Conservation (phyloP, 768 basidiomycete species). For the Phlegmacium glaucopus region DNA sequence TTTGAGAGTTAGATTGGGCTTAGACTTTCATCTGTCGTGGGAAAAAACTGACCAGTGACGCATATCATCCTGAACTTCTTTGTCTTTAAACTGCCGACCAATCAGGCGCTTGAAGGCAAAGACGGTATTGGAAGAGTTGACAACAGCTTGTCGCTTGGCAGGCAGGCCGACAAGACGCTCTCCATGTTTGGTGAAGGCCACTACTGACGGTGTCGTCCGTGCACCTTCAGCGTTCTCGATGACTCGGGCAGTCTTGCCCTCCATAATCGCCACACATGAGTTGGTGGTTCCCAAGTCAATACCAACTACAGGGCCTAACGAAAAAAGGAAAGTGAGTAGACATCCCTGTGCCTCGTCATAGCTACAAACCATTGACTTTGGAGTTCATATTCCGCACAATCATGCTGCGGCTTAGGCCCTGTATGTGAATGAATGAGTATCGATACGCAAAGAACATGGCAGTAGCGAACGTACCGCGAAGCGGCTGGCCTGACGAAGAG, state of each 20-base stretch:
- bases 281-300: conserved; percentile 96
- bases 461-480: conserved; percentile 49
- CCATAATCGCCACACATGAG: conserved; percentile 93
- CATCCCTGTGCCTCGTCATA: conserved; percentile 4
- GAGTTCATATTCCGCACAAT: conserved; percentile 94
- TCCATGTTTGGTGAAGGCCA: conserved; percentile 98
- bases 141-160: conserved; percentile 95
- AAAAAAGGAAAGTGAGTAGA: not conserved
- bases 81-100: conserved; percentile 89
- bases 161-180: conserved; percentile 96
- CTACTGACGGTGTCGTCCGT: conserved; percentile 96
- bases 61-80: conserved; percentile 91
- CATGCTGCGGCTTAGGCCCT: conserved; percentile 68
- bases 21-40: not conserved
- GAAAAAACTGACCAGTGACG: conserved; percentile 63
- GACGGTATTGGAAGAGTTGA: conserved; percentile 92
- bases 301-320: conserved; percentile 81
- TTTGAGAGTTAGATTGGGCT: conserved; percentile 1
- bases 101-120: conserved; percentile 94
- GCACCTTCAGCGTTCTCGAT: conserved; percentile 98
- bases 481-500: conserved; percentile 56
- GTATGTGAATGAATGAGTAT: conserved; percentile 6
- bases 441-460: not conserved
- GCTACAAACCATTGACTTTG: conserved; percentile 77
- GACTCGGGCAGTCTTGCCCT: conserved; percentile 91